Evolutionary conservation across 2,329 filamentous ascomycete genomes (phyloP), one percentile per base, ranked within the genome.

Genomic region (Alternaria viburni): DNA sequence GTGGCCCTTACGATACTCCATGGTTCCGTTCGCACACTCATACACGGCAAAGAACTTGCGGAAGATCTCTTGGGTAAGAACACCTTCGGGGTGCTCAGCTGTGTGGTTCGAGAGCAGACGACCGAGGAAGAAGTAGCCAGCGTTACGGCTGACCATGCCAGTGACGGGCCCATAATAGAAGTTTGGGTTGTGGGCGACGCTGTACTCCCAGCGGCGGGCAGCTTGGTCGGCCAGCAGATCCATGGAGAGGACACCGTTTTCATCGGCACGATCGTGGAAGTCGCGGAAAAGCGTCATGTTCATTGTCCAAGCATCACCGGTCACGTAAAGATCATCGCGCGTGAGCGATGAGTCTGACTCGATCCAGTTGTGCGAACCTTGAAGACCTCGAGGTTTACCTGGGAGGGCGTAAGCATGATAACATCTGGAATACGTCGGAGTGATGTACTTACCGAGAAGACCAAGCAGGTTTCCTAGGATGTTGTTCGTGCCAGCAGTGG

Each of bases 141-240:
- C 84, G 51, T 85, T 84, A 0, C 83, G 81, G 7, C 80, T 81
- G 19, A 86, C 71, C 56, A 85, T 77, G 13, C 86, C 85, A 3
- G 83, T 85, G 57, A 84, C 82, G 2, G 85, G 86, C 1, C 85
- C 85, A 55, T 84, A 86, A 75, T 85, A 88, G 72, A 86, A 87
- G 51, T 84, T 79, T 0, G 85, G 85, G 69, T 88, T 88, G 25
- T 80, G 82, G 23, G 76, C 73, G 10, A 86, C 81, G 44, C 81
- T 83, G 68, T 87, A 77, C 13, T 84, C 66, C 69, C 84, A 85
- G 3, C 85, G 82, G 13, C 78, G 67, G 15, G 70, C 71, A 43
- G 73, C 72, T 47, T 67, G 68, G 81, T 76, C 66, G 7, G 50
- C 66, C 9, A 72, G 41, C 2, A 64, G 15, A 17, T 72, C 67